phyloP scores from a whole-genome alignment of 2,329 filamentous ascomycete genomes.

The Colletotrichum sp. region DNA sequence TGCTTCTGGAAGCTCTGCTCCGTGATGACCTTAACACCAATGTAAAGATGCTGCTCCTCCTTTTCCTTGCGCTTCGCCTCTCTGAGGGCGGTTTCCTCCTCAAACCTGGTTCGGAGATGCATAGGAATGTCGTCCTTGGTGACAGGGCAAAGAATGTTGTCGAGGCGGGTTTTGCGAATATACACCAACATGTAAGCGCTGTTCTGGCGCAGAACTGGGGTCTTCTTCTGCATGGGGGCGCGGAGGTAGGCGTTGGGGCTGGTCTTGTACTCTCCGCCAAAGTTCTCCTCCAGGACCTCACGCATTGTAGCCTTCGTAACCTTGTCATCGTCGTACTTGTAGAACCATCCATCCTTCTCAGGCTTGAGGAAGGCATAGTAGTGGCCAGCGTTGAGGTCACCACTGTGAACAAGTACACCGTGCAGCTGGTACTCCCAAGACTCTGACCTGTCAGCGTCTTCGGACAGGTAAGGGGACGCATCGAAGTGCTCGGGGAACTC shows the following conservation, averaged over 20 bases:
- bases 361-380: slow-evolving; percentile 98
- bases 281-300: slow-evolving; percentile 96
- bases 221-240: slow-evolving; percentile 57
- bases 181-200: slow-evolving; percentile 99
- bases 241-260: slow-evolving; percentile 49
- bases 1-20: slow-evolving; percentile 82
- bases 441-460: slow-evolving; percentile 85
- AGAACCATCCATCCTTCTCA: slow-evolving; percentile 90
- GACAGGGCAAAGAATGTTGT: slow-evolving; percentile 80
- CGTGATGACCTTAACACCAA: slow-evolving; percentile 81
- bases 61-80: slow-evolving; percentile 85
- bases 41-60: slow-evolving; percentile 93
- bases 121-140: slow-evolving; percentile 78
- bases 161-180: slow-evolving; percentile 84
- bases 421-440: slow-evolving; percentile 92
- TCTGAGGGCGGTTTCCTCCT: slow-evolving; percentile 78
- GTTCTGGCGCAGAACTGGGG: slow-evolving; percentile 67
- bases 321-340: slow-evolving; percentile 96
- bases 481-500: slow-evolving; percentile 88
- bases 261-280: slow-evolving; percentile 80
- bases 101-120: slow-evolving; percentile 73
- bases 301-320: slow-evolving; percentile 92
- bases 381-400: slow-evolving; percentile 95
- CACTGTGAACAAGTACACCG: slow-evolving; percentile 94
- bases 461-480: slow-evolving; percentile 84